A percentile compares a stretch with the other conserved stretches of the same genome.
Evolutionary conservation across 257 asterid genomes (phyloP).

Genomic region (Solanum piurae): DNA sequence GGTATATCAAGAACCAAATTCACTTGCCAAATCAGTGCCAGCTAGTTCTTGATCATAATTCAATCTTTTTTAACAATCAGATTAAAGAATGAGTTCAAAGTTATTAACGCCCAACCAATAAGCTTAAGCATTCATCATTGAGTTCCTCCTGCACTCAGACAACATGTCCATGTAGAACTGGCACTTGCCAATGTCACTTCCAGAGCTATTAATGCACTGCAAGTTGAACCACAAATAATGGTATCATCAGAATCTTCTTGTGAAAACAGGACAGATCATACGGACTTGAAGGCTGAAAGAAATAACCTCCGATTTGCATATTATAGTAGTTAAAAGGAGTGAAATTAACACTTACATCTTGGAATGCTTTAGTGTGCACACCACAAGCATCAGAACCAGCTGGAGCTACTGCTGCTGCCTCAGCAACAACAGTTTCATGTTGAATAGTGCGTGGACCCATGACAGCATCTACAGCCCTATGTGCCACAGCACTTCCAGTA

Average conservation of each 20-base stretch:
- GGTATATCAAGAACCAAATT: background rate
- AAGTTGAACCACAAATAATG: background rate
- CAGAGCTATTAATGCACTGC: slow-evolving; percentile 13
- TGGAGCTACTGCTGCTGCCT: slow-evolving; percentile 34
- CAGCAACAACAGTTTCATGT: slow-evolving; percentile 47
- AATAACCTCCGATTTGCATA: background rate
- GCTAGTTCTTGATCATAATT: background rate
- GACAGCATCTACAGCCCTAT: slow-evolving; percentile 63
- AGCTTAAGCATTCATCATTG: slow-evolving; percentile 5
- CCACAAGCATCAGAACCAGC: slow-evolving; percentile 43
- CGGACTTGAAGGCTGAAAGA: background rate
- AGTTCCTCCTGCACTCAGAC: slow-evolving; percentile 16
- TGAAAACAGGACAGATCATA: background rate
- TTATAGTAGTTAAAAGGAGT: background rate
- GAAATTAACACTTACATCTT: slow-evolving; percentile 36
- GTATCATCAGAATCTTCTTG: background rate
- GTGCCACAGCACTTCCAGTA: slow-evolving; percentile 62
- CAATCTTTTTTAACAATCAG: background rate
- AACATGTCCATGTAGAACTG: slow-evolving; percentile 19
- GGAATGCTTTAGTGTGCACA: slow-evolving; percentile 58
- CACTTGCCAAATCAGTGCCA: background rate
- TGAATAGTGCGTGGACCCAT: slow-evolving; percentile 72
- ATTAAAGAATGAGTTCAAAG: background rate
- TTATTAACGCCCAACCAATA: background rate
- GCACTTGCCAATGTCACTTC: slow-evolving; percentile 14